phyloP scores from a whole-genome alignment of 169 alveolate genomes.

The Eimeria falciformis region DNA sequence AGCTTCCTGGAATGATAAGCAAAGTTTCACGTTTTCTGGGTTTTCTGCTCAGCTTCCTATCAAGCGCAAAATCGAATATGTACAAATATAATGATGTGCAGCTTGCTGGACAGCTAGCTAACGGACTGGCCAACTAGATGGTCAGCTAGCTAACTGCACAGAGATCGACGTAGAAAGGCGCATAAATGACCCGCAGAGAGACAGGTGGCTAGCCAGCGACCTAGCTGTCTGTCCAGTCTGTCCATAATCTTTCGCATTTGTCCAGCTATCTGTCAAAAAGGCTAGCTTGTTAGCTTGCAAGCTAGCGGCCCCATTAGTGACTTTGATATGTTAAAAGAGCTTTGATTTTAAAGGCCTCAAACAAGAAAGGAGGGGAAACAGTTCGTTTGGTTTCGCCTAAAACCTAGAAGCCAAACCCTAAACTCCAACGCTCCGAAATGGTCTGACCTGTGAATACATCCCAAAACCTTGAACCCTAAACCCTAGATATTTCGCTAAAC shows the following conservation, averaged over 20 bases:
- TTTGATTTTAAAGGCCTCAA: not conserved
- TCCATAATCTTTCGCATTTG: not conserved
- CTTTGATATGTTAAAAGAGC: not conserved
- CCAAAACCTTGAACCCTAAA: not conserved
- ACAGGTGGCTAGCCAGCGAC: not conserved
- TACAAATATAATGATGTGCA: not conserved
- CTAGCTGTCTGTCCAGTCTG: not conserved
- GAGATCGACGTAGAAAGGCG: not conserved
- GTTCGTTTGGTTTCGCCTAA: not conserved
- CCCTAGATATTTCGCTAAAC: not conserved
- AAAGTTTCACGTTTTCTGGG: not conserved
- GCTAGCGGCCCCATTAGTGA: not conserved
- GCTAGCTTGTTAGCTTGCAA: not conserved
- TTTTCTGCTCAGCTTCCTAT: conserved; percentile 2
- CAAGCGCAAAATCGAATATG: not conserved
- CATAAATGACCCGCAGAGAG: not conserved
- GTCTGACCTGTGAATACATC: too few species aligned
- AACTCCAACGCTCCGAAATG: too few species aligned
- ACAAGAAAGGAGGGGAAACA: not conserved
- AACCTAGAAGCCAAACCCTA: not conserved
- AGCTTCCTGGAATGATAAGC: not conserved
- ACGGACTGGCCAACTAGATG: not conserved
- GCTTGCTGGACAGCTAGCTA: not conserved
- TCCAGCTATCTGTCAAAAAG: not conserved
- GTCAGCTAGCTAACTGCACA: not conserved